phyloP scores from a whole-genome alignment of 2,329 filamentous ascomycete species.

The Diplodia corticola region DNA sequence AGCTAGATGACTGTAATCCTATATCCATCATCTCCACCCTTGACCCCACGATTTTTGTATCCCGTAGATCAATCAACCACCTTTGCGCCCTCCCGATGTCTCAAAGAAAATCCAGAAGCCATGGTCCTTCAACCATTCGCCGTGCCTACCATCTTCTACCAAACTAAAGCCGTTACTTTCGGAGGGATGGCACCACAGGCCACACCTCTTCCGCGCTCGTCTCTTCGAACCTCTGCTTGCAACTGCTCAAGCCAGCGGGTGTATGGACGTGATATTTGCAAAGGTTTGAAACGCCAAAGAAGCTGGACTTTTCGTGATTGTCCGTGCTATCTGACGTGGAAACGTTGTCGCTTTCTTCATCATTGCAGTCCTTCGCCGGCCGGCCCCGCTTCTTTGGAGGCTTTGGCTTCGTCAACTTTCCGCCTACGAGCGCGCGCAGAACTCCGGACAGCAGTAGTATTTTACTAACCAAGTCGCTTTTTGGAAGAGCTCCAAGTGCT shows the following conservation, averaged over 20 bases:
- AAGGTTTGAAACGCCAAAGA: background rate
- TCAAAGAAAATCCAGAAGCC: background rate
- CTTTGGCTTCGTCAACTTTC: background rate
- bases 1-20: no score
- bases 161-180: background rate
- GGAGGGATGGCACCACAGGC: background rate
- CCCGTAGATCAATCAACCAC: no score
- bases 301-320: background rate
- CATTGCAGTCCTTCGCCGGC: background rate
- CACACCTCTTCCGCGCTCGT: background rate
- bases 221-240: background rate
- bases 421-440: background rate
- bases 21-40: no score
- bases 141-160: background rate
- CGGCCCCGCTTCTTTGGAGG: background rate
- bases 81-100: background rate
- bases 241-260: background rate
- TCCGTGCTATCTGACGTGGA: background rate
- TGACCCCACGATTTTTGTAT: no score
- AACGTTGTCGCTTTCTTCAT: background rate
- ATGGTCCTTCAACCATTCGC: background rate
- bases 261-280: background rate
- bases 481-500: no score
- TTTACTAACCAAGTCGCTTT: no score
- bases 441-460: background rate